phyloP scores from a whole-genome alignment of 164 flowering plant genomes.

The Pachysandra terminalis region DNA sequence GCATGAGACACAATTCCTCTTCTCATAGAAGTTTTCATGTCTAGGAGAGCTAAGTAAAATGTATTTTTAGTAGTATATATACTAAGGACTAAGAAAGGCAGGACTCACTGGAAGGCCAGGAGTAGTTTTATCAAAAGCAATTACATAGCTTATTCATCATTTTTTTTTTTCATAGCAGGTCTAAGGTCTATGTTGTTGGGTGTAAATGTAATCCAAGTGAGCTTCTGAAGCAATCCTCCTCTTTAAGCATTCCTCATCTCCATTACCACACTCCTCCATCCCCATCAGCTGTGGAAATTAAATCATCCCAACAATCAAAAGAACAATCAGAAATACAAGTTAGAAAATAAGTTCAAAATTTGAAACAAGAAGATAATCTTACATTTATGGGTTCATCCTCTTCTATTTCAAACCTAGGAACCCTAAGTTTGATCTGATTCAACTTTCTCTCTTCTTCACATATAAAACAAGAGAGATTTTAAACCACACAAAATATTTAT shows the following conservation, averaged over 20 bases:
- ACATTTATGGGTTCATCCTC: constrained; percentile 13
- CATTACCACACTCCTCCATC: constrained; percentile 34
- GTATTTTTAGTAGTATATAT: too few species aligned
- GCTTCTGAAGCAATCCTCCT: constrained; percentile 60
- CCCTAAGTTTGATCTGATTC: not conserved
- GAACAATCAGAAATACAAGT: not conserved
- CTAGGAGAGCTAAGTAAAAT: not conserved
- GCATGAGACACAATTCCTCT: not conserved
- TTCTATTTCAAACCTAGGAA: not conserved
- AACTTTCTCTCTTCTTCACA: constrained; percentile 10
- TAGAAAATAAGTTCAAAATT: not conserved
- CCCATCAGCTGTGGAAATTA: constrained; percentile 41
- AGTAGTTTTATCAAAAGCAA: too few species aligned
- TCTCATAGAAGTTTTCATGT: not conserved
- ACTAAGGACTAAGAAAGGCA: not conserved
- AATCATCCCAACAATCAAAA: not conserved
- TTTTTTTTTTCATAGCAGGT: too few species aligned
- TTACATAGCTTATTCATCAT: too few species aligned
- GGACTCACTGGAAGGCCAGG: not conserved
- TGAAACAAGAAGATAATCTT: not conserved
- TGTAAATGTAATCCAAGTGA: constrained; percentile 80
- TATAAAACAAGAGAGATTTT: not conserved
- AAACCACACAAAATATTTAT: not conserved
- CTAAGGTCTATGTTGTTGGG: constrained; percentile 54
- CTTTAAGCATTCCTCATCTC: constrained; percentile 58